Conservation (phyloP, 192 early-diverging fungal genomes). For the Entophlyctis luteolus region DNA sequence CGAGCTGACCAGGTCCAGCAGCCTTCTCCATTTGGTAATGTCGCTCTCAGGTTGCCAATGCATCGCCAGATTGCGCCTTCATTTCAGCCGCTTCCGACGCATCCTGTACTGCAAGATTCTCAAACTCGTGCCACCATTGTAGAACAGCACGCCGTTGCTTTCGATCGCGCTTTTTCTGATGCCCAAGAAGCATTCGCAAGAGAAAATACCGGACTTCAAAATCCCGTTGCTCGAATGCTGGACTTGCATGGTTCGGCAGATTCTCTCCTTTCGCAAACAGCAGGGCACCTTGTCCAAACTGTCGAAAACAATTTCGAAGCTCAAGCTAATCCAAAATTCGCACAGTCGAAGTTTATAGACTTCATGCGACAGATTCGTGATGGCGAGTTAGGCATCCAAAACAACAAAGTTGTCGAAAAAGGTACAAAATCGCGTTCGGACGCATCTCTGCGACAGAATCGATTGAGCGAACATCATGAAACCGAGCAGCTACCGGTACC, state of each 20-base stretch:
- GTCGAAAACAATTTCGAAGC: conserved; percentile 52
- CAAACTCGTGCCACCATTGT: neutral
- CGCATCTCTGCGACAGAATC: conserved; percentile 22
- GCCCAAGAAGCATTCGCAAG: conserved; percentile 46
- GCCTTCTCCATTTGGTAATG: too few relatives aligned
- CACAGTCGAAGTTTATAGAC: conserved; percentile 82
- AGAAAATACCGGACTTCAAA: conserved; percentile 57
- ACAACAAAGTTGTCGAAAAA: conserved; percentile 79
- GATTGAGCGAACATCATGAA: conserved; percentile 30
- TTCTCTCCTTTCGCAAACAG: conserved; percentile 77
- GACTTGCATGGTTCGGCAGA: conserved; percentile 43
- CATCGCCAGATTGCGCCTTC: too few relatives aligned
- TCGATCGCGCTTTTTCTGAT: conserved; percentile 3
- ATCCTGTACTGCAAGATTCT: neutral
- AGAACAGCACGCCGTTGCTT: too few relatives aligned
- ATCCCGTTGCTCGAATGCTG: conserved; percentile 15
- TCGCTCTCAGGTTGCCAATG: too few relatives aligned
- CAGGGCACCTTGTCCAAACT: conserved; percentile 73
- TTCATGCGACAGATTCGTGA: conserved; percentile 93
- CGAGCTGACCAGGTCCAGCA: neutral
- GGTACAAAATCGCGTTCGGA: too few relatives aligned
- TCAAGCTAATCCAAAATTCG: conserved; percentile 93
- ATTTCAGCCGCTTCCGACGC: too few relatives aligned
- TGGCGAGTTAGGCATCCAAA: conserved; percentile 80
- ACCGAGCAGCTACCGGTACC: too few relatives aligned